These are phyloP conservation scores for Lachnellula subtilissima DNA, from an alignment of 2,329 filamentous ascomycete species.

Conservation along the genomic window DNA sequence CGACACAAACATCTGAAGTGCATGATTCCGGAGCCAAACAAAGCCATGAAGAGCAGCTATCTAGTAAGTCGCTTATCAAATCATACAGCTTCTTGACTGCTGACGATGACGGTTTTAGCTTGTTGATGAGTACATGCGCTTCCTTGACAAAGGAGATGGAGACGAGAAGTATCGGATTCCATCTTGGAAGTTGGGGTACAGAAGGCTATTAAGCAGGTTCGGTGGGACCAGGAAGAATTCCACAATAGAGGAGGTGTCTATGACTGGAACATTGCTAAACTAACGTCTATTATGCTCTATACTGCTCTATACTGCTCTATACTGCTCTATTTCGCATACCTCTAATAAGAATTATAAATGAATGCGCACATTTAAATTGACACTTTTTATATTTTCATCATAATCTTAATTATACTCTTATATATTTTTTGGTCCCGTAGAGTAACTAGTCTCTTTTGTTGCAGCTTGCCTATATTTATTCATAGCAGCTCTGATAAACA, in stretches of 20 bases:
- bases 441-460: too few relatives aligned
- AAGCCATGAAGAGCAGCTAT: constrained; percentile 48
- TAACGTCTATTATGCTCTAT: too few relatives aligned
- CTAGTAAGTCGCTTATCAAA: constrained; percentile 23
- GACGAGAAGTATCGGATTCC: background rate
- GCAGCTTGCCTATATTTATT: too few relatives aligned
- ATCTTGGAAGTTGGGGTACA: constrained; percentile 14
- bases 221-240: constrained; percentile 10
- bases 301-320: too few relatives aligned
- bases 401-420: too few relatives aligned
- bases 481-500: too few relatives aligned
- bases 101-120: background rate
- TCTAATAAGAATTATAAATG: too few relatives aligned
- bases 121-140: constrained; percentile 17
- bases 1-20: constrained; percentile 37
- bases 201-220: constrained; percentile 5
- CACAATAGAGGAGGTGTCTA: constrained; percentile 11
- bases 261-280: constrained; percentile 7
- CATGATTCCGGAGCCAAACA: constrained; percentile 44
- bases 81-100: background rate
- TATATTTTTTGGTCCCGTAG: too few relatives aligned
- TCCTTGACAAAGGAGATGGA: constrained; percentile 16
- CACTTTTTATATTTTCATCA: too few relatives aligned
- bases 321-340: too few relatives aligned
- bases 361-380: too few relatives aligned